Percentiles rank a stretch among this genome's conserved stretches.
Conservation (phyloP, 371 early-diverging fungal genomes). For the Mucor saturninus region DNA sequence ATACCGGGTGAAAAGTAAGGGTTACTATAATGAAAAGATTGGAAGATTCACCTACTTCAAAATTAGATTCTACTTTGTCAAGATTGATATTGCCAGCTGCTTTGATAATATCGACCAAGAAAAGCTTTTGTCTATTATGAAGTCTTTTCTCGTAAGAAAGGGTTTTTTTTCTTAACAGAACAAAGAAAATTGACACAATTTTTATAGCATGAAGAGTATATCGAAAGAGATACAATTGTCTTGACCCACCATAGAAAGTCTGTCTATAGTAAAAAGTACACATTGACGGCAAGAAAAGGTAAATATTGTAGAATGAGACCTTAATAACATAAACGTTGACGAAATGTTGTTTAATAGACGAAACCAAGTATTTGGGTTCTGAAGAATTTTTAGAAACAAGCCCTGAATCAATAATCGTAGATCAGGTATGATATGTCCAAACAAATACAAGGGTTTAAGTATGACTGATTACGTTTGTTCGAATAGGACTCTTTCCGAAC, state of each 20-base stretch:
- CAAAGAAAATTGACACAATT: not conserved
- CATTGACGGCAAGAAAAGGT: no score
- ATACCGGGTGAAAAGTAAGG: slow-evolving; percentile 10
- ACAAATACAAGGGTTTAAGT: slow-evolving; percentile 2
- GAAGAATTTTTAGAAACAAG: not conserved
- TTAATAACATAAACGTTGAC: not conserved
- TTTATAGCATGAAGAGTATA: not conserved
- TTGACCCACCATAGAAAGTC: no score
- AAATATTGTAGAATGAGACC: no score
- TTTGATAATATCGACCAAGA: slow-evolving; percentile 84
- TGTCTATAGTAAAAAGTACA: no score
- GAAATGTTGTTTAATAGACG: not conserved
- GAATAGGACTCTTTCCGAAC: no score
- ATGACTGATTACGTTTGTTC: not conserved
- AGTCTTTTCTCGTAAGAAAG: slow-evolving; percentile 20
- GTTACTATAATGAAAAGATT: not conserved
- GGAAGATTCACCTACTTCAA: not conserved
- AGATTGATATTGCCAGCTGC: slow-evolving; percentile 78
- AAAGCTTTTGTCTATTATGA: slow-evolving; percentile 65
- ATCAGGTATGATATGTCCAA: slow-evolving; percentile 8
- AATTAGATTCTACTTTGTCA: slow-evolving; percentile 70
- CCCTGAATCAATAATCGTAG: slow-evolving; percentile 9
- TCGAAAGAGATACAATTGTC: no score
- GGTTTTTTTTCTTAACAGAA: not conserved
- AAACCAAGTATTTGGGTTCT: not conserved